Evolutionary conservation across 2,329 filamentous ascomycete genomes (phyloP).

Genomic region (Trichophaea hybrida): DNA sequence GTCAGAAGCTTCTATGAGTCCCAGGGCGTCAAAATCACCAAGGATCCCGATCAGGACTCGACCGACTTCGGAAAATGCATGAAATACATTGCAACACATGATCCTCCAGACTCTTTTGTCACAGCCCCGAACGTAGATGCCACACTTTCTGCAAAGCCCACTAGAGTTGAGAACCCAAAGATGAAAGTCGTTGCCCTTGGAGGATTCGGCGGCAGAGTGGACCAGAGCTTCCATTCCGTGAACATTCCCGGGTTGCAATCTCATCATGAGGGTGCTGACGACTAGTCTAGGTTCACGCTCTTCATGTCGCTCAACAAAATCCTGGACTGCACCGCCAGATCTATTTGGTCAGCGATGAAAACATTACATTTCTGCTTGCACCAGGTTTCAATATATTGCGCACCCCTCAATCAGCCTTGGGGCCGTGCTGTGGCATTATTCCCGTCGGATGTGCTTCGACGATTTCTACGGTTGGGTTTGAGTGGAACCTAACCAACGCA

Average conservation of each 20-base stretch:
- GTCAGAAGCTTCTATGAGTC: constrained; percentile 53
- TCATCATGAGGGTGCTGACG: not conserved
- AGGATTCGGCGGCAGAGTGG: constrained; percentile 75
- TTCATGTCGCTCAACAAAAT: constrained; percentile 5
- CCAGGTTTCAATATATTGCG: constrained; percentile 52
- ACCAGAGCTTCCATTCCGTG: constrained; percentile 79
- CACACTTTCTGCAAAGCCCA: constrained; percentile 9
- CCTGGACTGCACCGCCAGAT: constrained; percentile 40
- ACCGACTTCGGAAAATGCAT: constrained; percentile 86
- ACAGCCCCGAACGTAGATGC: constrained; percentile 7
- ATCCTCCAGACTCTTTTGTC: constrained; percentile 21
- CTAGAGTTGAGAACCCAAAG: constrained; percentile 3
- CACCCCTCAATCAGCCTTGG: constrained; percentile 48
- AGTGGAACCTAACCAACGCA: constrained; percentile 86
- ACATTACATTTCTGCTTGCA: constrained; percentile 68
- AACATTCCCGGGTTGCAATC: constrained; percentile 44
- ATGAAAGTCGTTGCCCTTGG: constrained; percentile 66
- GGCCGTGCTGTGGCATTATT: constrained; percentile 70
- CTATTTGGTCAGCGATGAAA: constrained; percentile 68
- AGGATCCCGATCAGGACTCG: constrained; percentile 66
- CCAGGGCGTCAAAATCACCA: constrained; percentile 46
- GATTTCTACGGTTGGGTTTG: constrained; percentile 67
- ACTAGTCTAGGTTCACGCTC: constrained; percentile 12
- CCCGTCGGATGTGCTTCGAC: constrained; percentile 63
- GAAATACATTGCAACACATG: constrained; percentile 39